These are phyloP conservation scores for Pseudocercospora pini-densiflorae DNA, from an alignment of 2,329 filamentous ascomycete species.

Conservation along the genomic window DNA sequence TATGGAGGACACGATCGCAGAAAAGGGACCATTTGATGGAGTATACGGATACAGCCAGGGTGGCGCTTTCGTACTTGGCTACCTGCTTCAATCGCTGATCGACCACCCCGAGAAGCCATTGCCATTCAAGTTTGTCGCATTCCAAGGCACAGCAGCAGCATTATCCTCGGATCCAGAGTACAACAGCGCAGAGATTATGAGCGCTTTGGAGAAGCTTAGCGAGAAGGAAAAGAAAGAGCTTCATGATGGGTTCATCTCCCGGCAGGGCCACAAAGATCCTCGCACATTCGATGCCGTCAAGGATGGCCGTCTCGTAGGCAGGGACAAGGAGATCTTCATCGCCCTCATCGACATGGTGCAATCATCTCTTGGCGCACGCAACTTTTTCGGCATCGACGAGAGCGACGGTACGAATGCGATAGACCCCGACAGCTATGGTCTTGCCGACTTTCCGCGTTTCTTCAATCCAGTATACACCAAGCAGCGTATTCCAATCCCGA, in stretches of 20 bases:
- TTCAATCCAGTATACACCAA: conserved; percentile 8
- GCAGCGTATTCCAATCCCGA: conserved; percentile 5
- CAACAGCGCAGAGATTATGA: conserved; percentile 7
- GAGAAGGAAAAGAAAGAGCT: conserved; percentile 12
- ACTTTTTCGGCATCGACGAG: conserved; percentile 14
- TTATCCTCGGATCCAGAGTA: conserved; percentile 12
- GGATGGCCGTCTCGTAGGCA: not conserved
- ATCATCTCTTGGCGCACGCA: conserved; percentile 8
- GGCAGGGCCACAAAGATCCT: conserved; percentile 10
- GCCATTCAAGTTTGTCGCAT: conserved; percentile 11
- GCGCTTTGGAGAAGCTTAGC: conserved; percentile 2
- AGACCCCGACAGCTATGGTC: not conserved
- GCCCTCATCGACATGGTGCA: conserved; percentile 13
- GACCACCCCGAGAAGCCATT: conserved; percentile 5
- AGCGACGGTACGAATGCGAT: conserved; percentile 8
- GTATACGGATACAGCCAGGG: conserved; percentile 85
- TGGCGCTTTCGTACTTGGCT: conserved; percentile 52
- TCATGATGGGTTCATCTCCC: conserved; percentile 14
- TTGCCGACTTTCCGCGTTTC: conserved; percentile 8
- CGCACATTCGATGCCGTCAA: conserved; percentile 4
- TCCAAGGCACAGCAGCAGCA: conserved; percentile 11
- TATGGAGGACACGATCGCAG: conserved; percentile 28
- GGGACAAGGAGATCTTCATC: conserved; percentile 12
- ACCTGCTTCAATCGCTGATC: conserved; percentile 6
- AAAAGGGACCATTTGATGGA: conserved; percentile 73